Evolutionary conservation across 495 filamentous ascomycete genomes (phyloP), one percentile per base, ranked within the genome.

Genomic region (Pyrenula aspistea): DNA sequence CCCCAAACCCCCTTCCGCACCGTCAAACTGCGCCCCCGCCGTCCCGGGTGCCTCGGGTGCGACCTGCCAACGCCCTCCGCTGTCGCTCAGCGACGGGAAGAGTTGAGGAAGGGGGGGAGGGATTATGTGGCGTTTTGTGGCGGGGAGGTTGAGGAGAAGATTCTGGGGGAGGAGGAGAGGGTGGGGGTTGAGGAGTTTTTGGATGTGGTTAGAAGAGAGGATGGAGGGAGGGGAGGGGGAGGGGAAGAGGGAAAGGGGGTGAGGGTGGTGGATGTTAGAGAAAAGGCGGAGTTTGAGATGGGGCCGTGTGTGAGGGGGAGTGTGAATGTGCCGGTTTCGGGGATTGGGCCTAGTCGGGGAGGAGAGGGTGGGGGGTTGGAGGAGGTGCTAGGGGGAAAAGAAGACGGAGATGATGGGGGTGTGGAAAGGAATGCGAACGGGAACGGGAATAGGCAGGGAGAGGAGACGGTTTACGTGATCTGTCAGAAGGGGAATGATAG

Each of bases 401-500:
- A n/a, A n/a, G 24, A 21, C 48, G 15, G 12, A 36, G 4, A 22
- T 42, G 25, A 20, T 66, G 24, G 49, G 48, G 15, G 31, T 23
- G 22, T 22, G 19, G 49, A 25, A 49, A 12, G 36, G 49, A 51
- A 19, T n/a, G n/a, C n/a, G n/a, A n/a, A n/a, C n/a, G n/a, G n/a
- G 50, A 57, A 54, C 4, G 63, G 53, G 2, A 61, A 68, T 52
- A 75, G 77, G 0, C 73, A 42, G 31, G 31, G 31, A 15, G 31
- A 42, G 31, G 31, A 42, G 31, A 15, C 4, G 15, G 31, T 96
- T 10, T 87, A 88, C 63, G 82, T 95, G 1, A 76, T 98, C 0
- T 98, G 93, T 63, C 80, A 89, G 19, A 77, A 85, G 1, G 93
- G 93, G 1, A 89, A 96, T 61, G 93, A 98, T 65, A 95, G 89